Conservation (phyloP, 306 rosid species). For the Quercus bicolor region DNA sequence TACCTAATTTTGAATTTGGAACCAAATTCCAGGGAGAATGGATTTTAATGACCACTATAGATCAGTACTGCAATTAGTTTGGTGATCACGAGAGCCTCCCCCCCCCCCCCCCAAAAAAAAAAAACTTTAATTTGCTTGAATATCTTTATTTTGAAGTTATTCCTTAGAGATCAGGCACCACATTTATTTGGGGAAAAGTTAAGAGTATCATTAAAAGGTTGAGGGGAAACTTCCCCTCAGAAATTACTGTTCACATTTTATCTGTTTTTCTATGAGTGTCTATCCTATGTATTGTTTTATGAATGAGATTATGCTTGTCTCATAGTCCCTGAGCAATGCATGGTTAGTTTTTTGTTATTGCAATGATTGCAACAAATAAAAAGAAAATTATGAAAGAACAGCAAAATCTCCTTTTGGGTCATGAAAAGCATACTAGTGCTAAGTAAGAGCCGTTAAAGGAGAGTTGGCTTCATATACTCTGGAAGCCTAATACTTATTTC, state of each 20-base stretch:
- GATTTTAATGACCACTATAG: background rate
- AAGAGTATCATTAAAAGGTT: background rate
- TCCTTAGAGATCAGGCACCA: background rate
- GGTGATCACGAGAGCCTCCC: background rate
- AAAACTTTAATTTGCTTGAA: too few species aligned
- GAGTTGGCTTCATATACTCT: background rate
- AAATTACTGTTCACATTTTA: background rate
- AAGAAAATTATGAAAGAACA: background rate
- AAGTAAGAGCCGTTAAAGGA: background rate
- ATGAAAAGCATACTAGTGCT: background rate
- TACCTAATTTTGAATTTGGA: conserved; percentile 1
- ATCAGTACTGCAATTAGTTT: background rate
- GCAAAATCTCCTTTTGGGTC: background rate
- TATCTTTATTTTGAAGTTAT: background rate
- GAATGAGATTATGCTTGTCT: background rate
- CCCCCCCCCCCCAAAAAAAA: too few species aligned
- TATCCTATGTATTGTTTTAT: background rate
- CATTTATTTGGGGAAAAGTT: background rate
- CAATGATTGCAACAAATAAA: background rate
- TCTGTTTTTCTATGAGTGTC: background rate
- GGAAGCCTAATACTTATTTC: background rate
- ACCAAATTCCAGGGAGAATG: background rate
- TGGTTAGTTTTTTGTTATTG: background rate
- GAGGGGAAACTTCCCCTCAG: background rate
- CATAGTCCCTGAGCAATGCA: background rate